Evolutionary conservation across 2,329 filamentous ascomycete genomes (phyloP).

Genomic region (Penicillium hesseltinei): DNA sequence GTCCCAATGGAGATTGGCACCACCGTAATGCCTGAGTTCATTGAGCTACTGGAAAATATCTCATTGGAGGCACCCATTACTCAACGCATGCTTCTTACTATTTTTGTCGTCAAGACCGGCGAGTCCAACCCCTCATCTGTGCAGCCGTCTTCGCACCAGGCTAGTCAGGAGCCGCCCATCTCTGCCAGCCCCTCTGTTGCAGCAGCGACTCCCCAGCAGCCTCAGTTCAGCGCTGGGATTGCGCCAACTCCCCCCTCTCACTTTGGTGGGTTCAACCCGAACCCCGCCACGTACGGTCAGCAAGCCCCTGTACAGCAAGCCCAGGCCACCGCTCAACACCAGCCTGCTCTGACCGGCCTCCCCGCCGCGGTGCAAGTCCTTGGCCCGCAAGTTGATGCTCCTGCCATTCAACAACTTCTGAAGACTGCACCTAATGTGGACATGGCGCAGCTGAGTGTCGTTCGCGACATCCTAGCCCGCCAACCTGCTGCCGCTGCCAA

Average conservation of each 20-base stretch:
- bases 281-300: conserved; percentile 21
- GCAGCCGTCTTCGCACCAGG: conserved; percentile 41
- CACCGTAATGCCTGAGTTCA: conserved; percentile 72
- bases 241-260: conserved; percentile 26
- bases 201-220: conserved; percentile 30
- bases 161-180: conserved; percentile 35
- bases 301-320: conserved; percentile 16
- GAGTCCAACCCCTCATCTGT: conserved; percentile 43
- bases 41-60: conserved; percentile 84
- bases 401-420: conserved; percentile 68
- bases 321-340: conserved; percentile 25
- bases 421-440: conserved; percentile 68
- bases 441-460: conserved; percentile 69
- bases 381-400: conserved; percentile 60
- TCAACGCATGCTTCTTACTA: conserved; percentile 76
- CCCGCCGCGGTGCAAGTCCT: conserved; percentile 62
- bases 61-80: conserved; percentile 68
- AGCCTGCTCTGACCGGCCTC: conserved; percentile 47
- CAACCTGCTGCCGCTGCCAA: conserved; percentile 66
- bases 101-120: conserved; percentile 74
- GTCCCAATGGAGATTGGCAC: conserved; percentile 77
- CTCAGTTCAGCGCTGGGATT: conserved; percentile 27
- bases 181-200: conserved; percentile 35
- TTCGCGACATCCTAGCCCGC: conserved; percentile 65
- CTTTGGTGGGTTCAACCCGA: conserved; percentile 16